Evolutionary conservation across 306 rosid genomes (phyloP).

Genomic region (Astragalus glycyphyllos): DNA sequence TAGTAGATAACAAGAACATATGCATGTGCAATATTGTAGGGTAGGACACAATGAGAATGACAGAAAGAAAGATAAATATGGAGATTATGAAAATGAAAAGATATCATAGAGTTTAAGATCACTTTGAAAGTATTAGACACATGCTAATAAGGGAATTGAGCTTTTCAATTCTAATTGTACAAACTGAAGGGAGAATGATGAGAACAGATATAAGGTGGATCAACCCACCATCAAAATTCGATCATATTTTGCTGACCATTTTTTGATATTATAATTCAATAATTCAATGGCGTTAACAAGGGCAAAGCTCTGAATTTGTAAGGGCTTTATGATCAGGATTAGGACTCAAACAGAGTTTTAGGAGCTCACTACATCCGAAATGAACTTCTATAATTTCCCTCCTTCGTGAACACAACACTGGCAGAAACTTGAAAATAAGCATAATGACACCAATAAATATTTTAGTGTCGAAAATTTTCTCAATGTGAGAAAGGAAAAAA

Average conservation of each 20-base stretch:
- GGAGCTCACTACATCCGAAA: too few species aligned
- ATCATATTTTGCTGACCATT: too few species aligned
- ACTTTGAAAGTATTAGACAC: conserved; percentile 14
- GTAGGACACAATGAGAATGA: conserved; percentile 41
- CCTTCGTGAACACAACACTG: too few species aligned
- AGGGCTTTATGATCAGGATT: too few species aligned
- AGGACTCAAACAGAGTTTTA: too few species aligned
- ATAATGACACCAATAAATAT: too few species aligned
- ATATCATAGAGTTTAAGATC: background rate
- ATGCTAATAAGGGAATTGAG: conserved; percentile 28
- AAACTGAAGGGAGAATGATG: conserved; percentile 6
- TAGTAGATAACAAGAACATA: conserved; percentile 40
- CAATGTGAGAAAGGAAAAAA: too few species aligned
- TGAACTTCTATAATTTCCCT: too few species aligned
- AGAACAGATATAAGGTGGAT: background rate
- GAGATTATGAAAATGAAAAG: conserved; percentile 5
- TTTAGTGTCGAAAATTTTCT: too few species aligned
- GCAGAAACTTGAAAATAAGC: too few species aligned
- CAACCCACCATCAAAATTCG: conserved; percentile 21
- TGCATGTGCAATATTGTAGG: conserved; percentile 41
- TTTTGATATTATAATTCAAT: background rate
- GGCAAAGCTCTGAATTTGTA: too few species aligned
- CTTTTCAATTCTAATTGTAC: background rate
- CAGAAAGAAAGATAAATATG: conserved; percentile 28
- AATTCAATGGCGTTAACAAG: background rate